Evolutionary conservation across 2,329 filamentous ascomycete species (phyloP).

Genomic region (Didymella pomorum): DNA sequence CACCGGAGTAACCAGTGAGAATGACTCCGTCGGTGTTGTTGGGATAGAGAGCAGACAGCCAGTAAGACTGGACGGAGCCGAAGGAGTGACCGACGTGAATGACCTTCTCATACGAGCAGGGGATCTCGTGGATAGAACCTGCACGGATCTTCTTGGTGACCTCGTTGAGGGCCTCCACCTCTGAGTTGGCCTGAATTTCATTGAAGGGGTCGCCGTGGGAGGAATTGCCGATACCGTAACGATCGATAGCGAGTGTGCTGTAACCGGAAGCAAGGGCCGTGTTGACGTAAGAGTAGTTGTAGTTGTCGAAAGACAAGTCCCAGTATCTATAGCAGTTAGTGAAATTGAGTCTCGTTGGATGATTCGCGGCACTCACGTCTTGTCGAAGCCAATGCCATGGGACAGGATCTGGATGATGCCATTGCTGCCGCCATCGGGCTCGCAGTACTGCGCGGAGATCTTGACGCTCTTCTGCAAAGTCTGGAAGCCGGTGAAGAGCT

Average conservation of each 20-base stretch:
- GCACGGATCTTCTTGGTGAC: slow-evolving; percentile 61
- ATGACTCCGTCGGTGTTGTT: slow-evolving; percentile 65
- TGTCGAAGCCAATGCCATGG: slow-evolving; percentile 65
- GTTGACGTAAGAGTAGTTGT: slow-evolving; percentile 70
- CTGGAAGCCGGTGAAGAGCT: slow-evolving; percentile 58
- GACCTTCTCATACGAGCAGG: slow-evolving; percentile 53
- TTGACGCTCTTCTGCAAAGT: slow-evolving; percentile 63
- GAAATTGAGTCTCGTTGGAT: not conserved
- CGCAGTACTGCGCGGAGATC: slow-evolving; percentile 69
- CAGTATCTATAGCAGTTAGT: slow-evolving; percentile 60
- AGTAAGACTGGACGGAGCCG: slow-evolving; percentile 66
- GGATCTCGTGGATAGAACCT: slow-evolving; percentile 56
- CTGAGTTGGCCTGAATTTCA: slow-evolving; percentile 66
- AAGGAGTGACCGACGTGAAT: slow-evolving; percentile 72
- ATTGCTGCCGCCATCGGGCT: slow-evolving; percentile 54
- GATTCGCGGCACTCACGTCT: slow-evolving; percentile 46
- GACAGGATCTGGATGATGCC: slow-evolving; percentile 59
- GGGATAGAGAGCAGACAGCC: slow-evolving; percentile 62
- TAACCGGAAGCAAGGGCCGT: slow-evolving; percentile 64
- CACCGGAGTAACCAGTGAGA: slow-evolving; percentile 67
- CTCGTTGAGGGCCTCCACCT: slow-evolving; percentile 65
- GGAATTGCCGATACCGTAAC: slow-evolving; percentile 67
- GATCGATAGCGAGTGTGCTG: slow-evolving; percentile 68
- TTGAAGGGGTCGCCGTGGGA: slow-evolving; percentile 66
- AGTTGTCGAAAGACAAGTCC: slow-evolving; percentile 65